Conservation (phyloP, 352 stramenopile species). For the Pythium brachiatum region DNA sequence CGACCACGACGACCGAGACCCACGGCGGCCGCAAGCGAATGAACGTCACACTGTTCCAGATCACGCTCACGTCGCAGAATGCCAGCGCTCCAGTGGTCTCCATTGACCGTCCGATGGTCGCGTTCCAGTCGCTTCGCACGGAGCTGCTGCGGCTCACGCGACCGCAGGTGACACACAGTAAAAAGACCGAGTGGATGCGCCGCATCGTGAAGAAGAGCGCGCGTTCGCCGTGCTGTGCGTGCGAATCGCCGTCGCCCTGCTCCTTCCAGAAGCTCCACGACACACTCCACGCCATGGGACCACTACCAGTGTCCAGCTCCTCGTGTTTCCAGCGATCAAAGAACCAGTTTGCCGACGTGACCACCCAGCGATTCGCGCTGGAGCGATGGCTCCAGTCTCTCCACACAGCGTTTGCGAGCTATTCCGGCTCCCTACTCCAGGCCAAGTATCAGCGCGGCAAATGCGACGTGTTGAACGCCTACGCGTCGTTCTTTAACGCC, state of each 20-base stretch:
- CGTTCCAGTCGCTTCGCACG: conserved; percentile 63
- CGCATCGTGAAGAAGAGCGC: conserved; percentile 15
- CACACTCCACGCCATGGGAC: conserved; percentile 35
- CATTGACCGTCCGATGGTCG: conserved; percentile 30
- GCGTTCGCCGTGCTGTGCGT: conserved; percentile 28
- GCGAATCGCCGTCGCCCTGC: conserved; percentile 31
- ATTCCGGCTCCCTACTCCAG: conserved; percentile 31
- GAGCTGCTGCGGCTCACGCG: conserved; percentile 28
- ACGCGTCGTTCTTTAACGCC: conserved; percentile 47
- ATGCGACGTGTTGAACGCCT: conserved; percentile 48
- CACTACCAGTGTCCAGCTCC: conserved; percentile 35
- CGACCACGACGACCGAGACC: neutral
- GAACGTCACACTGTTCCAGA: conserved; percentile 16
- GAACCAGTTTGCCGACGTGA: neutral
- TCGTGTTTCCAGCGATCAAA: conserved; percentile 21
- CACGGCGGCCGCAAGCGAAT: conserved; percentile 9
- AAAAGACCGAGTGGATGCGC: conserved; percentile 20
- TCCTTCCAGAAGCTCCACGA: conserved; percentile 42
- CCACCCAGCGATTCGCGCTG: conserved; percentile 36
- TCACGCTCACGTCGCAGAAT: conserved; percentile 10
- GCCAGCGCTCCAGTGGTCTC: conserved; percentile 12
- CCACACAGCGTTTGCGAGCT: conserved; percentile 41
- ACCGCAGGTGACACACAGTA: neutral
- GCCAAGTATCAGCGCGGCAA: conserved; percentile 37
- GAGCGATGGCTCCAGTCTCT: conserved; percentile 42